Evolutionary conservation across 169 alveolate species (phyloP), one percentile per base, ranked within the genome.

Genomic region (Plasmodium vivax): DNA sequence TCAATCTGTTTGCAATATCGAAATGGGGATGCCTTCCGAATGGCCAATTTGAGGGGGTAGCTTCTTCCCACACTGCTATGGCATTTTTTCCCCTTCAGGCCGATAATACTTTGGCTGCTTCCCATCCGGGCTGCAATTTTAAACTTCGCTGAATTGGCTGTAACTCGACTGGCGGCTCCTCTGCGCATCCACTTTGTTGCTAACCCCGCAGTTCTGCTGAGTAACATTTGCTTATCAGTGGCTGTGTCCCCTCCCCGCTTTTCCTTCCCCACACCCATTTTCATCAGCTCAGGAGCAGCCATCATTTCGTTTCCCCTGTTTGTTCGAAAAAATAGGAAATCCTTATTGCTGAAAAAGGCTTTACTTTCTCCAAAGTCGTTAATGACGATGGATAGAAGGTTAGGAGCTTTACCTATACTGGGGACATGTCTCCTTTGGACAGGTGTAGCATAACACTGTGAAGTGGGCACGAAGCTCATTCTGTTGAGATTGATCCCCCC

Each of bases 291-390:
- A 3, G 94, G 94, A 1, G 94, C 82, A 41, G 91, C 51, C 38
- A 32, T 62, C 23, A 90, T 45, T 90, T 90, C 94, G 56, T 90
- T 80, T 12, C 94, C 94, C 74, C 94, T 34, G 47, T 72, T 80
- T 90, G 6, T 81, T 51, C 94, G 51, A 68, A 90, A 90, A 58
- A 90, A 80, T 14, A 90, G 68, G 82, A 90, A 90, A 41, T 90
- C 90, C 23, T 56, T 90, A 90, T 68, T 71, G 23, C 83, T 90
- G 38, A 56, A 79, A 90, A 90, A 90, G 72, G 56, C 51, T 81
- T 90, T 90, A 81, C 94, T 45, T 62, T 90, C 94, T 19, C 94
- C 94, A 62, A 90, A 90, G 83, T 90, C 94, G 77, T 45, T 45
- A 38, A 90, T 90, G 83, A 80, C 83, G 51, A 90, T 36, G 14